These are phyloP conservation scores for Quercus robur DNA, from an alignment of 306 rosid species.

Conservation along the genomic window DNA sequence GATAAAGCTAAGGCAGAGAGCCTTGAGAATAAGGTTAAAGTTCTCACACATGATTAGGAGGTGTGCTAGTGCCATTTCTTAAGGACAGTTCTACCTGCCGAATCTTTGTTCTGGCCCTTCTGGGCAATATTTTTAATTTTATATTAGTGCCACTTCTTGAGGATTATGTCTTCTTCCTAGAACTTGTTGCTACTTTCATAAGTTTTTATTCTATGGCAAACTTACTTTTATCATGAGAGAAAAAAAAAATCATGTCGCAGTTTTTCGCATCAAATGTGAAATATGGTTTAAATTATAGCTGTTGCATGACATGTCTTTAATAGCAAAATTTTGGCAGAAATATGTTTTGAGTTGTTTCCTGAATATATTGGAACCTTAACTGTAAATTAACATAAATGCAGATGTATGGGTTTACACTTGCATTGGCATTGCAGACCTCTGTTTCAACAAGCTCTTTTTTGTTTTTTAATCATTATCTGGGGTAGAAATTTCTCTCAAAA, in stretches of 20 bases:
- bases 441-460: not conserved
- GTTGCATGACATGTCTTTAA: not conserved
- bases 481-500: not conserved
- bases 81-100: not conserved
- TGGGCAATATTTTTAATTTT: not conserved
- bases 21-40: conserved; percentile 73
- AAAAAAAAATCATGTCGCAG: not conserved
- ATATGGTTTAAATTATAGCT: not conserved
- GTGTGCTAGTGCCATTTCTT: conserved; percentile 35
- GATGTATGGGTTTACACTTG: too few relatives aligned
- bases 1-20: conserved; percentile 69
- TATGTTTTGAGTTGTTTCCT: too few relatives aligned
- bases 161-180: not conserved
- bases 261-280: not conserved
- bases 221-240: not conserved
- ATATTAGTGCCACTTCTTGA: not conserved
- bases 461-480: not conserved
- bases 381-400: not conserved
- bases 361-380: too few relatives aligned
- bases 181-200: not conserved
- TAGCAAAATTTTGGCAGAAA: too few relatives aligned
- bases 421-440: not conserved
- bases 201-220: not conserved
- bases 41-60: conserved; percentile 87
- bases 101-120: conserved; percentile 7